Conservation (phyloP, 139 green algal genomes). For the Chlorokybus atmophyticus region DNA sequence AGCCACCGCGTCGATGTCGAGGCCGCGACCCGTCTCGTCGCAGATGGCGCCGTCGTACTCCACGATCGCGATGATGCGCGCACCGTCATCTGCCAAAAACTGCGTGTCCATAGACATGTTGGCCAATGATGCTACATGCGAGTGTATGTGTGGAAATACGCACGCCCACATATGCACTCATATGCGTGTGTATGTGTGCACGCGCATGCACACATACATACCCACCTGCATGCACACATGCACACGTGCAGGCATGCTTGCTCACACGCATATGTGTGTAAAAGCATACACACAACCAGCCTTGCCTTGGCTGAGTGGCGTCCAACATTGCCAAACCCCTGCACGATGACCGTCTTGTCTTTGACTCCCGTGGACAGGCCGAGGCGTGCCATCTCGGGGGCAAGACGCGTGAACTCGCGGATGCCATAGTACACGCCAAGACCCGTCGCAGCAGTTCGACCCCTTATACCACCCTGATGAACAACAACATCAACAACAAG, state of each 20-base stretch:
- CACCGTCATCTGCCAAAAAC: conserved; percentile 20
- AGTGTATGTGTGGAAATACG: too few relatives aligned
- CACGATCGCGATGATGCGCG: conserved; percentile 21
- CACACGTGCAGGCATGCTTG: too few relatives aligned
- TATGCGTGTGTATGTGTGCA: too few relatives aligned
- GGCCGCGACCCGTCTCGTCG: conserved; percentile 20
- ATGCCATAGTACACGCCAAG: conserved; percentile 31
- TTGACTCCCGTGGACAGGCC: conserved; percentile 14
- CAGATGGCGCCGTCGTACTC: conserved; percentile 24
- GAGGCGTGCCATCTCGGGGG: neutral
- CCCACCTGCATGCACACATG: too few relatives aligned
- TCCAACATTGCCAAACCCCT: conserved; percentile 35
- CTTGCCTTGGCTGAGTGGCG: conserved; percentile 7
- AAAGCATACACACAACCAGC: too few relatives aligned
- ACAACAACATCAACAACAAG: neutral
- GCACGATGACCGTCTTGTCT: conserved; percentile 32
- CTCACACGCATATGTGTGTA: too few relatives aligned
- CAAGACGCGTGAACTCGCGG: conserved; percentile 14
- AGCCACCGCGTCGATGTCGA: conserved; percentile 19
- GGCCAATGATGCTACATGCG: too few relatives aligned
- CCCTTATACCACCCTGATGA: conserved; percentile 25
- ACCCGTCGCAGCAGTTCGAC: conserved; percentile 23
- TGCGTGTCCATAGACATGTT: too few relatives aligned
- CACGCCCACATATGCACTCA: too few relatives aligned
- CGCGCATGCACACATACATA: too few relatives aligned